Evolutionary conservation across 345 rosid genomes (phyloP).

Genomic region (Erysimum cheiranthoides): DNA sequence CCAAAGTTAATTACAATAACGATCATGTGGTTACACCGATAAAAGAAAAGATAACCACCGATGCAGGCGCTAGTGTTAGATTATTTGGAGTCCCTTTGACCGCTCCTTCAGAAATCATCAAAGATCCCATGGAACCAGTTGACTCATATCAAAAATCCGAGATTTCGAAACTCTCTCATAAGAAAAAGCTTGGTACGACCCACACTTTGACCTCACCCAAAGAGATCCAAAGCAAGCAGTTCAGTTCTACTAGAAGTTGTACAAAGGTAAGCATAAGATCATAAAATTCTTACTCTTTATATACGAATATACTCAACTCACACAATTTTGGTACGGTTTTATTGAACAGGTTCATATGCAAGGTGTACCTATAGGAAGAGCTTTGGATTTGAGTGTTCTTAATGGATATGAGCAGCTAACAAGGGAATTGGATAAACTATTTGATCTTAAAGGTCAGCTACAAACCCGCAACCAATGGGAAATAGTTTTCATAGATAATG

Average conservation of each 20-base stretch:
- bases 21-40: neutral
- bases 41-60: slow-evolving; percentile 26
- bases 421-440: slow-evolving; percentile 59
- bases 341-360: slow-evolving; percentile 68
- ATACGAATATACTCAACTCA: neutral
- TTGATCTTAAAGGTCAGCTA: slow-evolving; percentile 61
- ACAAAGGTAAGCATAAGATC: slow-evolving; percentile 52
- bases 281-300: slow-evolving; percentile 15
- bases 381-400: slow-evolving; percentile 63
- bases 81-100: slow-evolving; percentile 61
- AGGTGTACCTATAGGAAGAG: slow-evolving; percentile 63
- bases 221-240: slow-evolving; percentile 46
- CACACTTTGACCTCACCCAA: slow-evolving; percentile 32
- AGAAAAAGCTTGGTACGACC: slow-evolving; percentile 10
- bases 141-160: slow-evolving; percentile 31
- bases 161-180: slow-evolving; percentile 28
- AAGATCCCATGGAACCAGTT: neutral
- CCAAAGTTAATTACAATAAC: neutral
- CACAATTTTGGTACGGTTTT: neutral
- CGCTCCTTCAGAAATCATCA: slow-evolving; percentile 11
- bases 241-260: slow-evolving; percentile 52
- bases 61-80: slow-evolving; percentile 44
- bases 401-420: slow-evolving; percentile 57
- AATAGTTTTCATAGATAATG: slow-evolving; percentile 64
- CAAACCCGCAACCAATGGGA: slow-evolving; percentile 56